phyloP scores from a whole-genome alignment of 2,329 filamentous ascomycete genomes.

The Aspergillus pseudoviridinutans region DNA sequence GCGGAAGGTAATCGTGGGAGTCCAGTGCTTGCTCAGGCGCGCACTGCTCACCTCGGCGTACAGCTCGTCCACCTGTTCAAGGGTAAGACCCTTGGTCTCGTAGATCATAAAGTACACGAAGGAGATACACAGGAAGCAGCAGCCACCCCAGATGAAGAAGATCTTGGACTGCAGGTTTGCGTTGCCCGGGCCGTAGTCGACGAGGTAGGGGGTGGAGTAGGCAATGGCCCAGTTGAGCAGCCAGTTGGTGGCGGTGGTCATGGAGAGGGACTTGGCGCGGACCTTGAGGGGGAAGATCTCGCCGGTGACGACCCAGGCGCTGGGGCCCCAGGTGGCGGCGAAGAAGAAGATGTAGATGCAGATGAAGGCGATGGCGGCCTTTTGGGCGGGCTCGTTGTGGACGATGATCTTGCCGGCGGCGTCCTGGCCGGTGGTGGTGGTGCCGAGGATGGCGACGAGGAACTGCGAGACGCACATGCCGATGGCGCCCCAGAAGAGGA shows the following conservation, averaged over 20 bases:
- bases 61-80: conserved; percentile 79
- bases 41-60: conserved; percentile 62
- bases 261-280: conserved; percentile 45
- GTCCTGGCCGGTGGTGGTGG: conserved; percentile 17
- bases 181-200: conserved; percentile 62
- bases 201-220: conserved; percentile 77
- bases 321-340: conserved; percentile 41
- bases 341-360: conserved; percentile 49
- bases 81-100: conserved; percentile 78
- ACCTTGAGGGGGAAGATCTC: conserved; percentile 48
- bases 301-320: conserved; percentile 45
- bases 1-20: background rate
- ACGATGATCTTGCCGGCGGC: conserved; percentile 13
- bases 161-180: conserved; percentile 60
- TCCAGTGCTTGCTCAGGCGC: conserved; percentile 29
- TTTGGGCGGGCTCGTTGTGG: conserved; percentile 31
- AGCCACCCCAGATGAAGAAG: conserved; percentile 58
- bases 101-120: conserved; percentile 69
- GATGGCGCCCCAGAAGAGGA: conserved; percentile 46
- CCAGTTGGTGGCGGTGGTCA: conserved; percentile 56
- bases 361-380: conserved; percentile 44
- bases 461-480: conserved; percentile 46
- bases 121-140: conserved; percentile 51
- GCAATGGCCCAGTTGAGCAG: conserved; percentile 72
- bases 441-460: conserved; percentile 48